These are phyloP conservation scores for Aureobasidium sp. DNA, from an alignment of 2,329 filamentous ascomycete species.

Conservation along the genomic window DNA sequence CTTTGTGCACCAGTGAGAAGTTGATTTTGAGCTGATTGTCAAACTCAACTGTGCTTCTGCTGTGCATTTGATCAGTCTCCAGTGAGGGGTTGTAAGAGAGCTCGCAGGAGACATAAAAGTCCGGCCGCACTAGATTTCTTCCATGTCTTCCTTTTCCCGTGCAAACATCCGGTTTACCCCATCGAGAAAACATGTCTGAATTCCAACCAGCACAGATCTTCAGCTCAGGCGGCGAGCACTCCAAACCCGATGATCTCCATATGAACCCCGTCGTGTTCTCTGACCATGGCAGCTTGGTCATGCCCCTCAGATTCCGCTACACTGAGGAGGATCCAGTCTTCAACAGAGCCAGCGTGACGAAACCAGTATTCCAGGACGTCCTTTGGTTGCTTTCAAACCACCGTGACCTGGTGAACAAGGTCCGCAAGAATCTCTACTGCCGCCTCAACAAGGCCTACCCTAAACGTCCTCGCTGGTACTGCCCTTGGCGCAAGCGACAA, in stretches of 20 bases:
- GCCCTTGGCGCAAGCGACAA: neutral
- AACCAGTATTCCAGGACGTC: slow-evolving; percentile 2
- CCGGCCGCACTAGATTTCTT: no score
- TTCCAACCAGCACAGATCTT: neutral
- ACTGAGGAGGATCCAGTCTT: neutral
- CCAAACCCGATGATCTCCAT: neutral
- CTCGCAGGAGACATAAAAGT: neutral
- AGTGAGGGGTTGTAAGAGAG: neutral
- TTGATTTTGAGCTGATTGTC: neutral
- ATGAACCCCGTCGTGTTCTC: neutral
- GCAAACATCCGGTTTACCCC: no score
- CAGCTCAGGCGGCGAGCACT: neutral
- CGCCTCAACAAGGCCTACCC: neutral
- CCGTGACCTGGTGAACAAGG: neutral
- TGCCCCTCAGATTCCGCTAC: neutral
- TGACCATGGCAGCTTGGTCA: neutral
- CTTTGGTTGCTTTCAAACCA: neutral
- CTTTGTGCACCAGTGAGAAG: neutral
- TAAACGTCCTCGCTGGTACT: neutral
- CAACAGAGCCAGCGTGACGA: neutral
- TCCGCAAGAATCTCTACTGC: neutral
- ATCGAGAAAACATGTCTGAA: neutral
- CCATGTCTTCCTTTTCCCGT: no score
- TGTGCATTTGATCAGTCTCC: neutral
- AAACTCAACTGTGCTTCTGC: neutral